Evolutionary conservation across 805 yeast species (phyloP), one percentile per base, ranked within the genome.

Genomic region (Groenewaldozyma salmanticensis): DNA sequence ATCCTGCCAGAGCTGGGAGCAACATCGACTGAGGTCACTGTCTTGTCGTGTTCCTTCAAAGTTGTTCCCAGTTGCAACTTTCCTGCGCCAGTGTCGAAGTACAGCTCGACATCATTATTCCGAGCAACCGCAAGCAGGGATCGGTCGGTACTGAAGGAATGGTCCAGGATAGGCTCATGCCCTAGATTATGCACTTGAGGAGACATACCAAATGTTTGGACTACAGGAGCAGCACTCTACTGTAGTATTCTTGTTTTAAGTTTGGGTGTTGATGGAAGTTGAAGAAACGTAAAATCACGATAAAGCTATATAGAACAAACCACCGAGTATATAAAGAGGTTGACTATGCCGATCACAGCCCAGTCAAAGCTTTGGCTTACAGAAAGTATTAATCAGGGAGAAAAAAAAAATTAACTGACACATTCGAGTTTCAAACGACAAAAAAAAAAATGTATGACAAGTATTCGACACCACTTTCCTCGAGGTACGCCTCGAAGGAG

Each of bases 401-500:
- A 18, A n/a, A 9, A 31, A 31, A 31, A 24, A 9, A 24, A 24
- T 9, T 7, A 9, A 13, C 29, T 13, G 29, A 24, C 29, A 24
- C 13, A 24, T 24, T 24, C n/a, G n/a, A n/a, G n/a, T n/a, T n/a
- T n/a, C n/a, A n/a, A n/a, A n/a, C n/a, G n/a, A n/a, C n/a, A n/a
- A n/a, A n/a, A n/a, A n/a, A n/a, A n/a, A n/a, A n/a, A n/a, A n/a
- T n/a, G n/a, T n/a, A 65, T 66, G 96, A 90, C 64, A 75, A 79
- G 49, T 90, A 90, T 68, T 65, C 85, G 40, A 90, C 97, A 19
- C 98, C 98, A 31, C 70, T 92, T 50, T 85, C 97, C 43, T 81
- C 96, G 43, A 81, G 98, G 70, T 92, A 92, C 68, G 98, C 98
- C 44, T 84, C 95, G 51, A 88, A 84, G 59, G 98, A 92, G 70